Percentiles rank a stretch among this genome's conserved stretches.
phyloP scores from a whole-genome alignment of 129 eudicot species.

The Oenanthe sinensis region DNA sequence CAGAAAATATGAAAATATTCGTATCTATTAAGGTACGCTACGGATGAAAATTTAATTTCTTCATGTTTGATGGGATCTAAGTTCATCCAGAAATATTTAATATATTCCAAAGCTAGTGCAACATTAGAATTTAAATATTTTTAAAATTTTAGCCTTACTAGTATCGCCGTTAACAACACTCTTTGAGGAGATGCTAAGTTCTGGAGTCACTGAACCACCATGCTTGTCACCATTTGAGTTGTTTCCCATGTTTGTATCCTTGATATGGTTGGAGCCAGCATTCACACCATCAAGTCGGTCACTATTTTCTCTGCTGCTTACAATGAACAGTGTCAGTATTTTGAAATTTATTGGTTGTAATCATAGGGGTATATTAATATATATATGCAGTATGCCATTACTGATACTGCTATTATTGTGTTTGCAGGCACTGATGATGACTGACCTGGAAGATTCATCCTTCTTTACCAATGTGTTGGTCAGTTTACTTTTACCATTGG shows the following conservation, averaged over 20 bases:
- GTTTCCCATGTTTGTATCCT: not conserved
- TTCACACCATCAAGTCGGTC: slow-evolving; percentile 4
- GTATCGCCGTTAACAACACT: slow-evolving; percentile 33
- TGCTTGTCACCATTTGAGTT: slow-evolving; percentile 7
- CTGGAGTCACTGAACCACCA: slow-evolving; percentile 16
- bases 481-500: not conserved
- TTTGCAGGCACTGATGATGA: no score
- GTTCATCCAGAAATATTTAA: not conserved
- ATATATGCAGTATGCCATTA: not conserved
- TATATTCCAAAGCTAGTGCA: not conserved
- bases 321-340: not conserved
- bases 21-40: not conserved
- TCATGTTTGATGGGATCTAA: not conserved
- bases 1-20: not conserved
- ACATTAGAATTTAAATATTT: not conserved
- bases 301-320: not conserved
- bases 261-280: not conserved
- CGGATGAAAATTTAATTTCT: not conserved
- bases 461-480: not conserved
- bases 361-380: not conserved
- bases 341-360: not conserved
- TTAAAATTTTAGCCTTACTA: slow-evolving; percentile 15
- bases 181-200: slow-evolving; percentile 19
- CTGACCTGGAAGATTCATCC: not conserved
- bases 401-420: no score